Evolutionary conservation across 2,329 filamentous ascomycete species (phyloP), one percentile per base, ranked within the genome.

Genomic region (Apiospora saccharicola): DNA sequence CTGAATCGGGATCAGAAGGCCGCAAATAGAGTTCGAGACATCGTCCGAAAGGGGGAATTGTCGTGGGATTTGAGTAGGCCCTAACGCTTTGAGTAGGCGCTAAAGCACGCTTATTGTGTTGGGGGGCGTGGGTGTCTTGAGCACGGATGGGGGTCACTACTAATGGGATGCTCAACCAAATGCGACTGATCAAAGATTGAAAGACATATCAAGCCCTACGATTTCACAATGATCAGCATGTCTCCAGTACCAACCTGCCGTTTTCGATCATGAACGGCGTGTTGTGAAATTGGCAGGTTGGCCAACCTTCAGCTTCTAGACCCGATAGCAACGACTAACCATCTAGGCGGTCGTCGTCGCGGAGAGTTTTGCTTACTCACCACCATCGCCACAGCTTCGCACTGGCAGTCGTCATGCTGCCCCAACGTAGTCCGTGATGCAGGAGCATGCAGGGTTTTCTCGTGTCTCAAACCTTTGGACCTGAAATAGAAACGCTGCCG

Each of bases 31-130:
- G 57, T 64, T 64, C 57, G 4, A 64, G 57, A 41, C 34, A 34
- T 13, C n/a, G 57, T 10, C 57, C 57, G 12, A 41, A 41, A 64
- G 22, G 22, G 57, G 57, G 10, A 64, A 64, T 64, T 64, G 57
- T 41, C 57, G 57, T 64, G 34, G 22, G 57, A 64, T 64, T 64
- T 64, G 34, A 64, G 57, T 64, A 64, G 57, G 19, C 34, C 30
- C 57, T 64, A 64, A n/a, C 10, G 57, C 19, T n/a, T 64, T 64
- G 19, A 64, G 57, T 64, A 64, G 57, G 19, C 34, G 57, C 57
- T 64, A 64, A 24, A 8, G 57, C 34, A n/a, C 19, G 19, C 19
- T 64, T 41, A 64, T 41, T 64, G 22, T n/a, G 57, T n/a, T 64
- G 34, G 34, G 57, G 41, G 57, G 57, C 34, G 8, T 24, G 34